These are phyloP conservation scores for Durusdinium trenchii DNA, from an alignment of 73 alveolate species.

Conservation along the genomic window DNA sequence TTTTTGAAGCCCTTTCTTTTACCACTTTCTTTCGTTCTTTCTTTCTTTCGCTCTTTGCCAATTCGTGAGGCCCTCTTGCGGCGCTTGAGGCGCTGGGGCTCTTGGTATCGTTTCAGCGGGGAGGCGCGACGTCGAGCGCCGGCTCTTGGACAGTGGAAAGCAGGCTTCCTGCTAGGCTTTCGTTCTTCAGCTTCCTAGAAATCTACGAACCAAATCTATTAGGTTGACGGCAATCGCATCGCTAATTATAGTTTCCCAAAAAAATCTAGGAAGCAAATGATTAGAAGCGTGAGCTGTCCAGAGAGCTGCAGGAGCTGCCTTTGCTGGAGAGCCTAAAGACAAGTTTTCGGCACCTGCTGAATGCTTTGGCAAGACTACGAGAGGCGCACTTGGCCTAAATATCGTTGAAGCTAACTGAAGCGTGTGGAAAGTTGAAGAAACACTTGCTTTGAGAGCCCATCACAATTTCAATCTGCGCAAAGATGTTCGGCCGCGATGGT, in stretches of 20 bases:
- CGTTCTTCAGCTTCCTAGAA: not conserved
- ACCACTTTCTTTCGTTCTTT: too few relatives aligned
- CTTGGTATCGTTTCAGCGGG: conserved; percentile 74
- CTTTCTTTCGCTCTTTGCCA: too few relatives aligned
- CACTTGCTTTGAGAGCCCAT: too few relatives aligned
- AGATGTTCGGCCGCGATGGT: too few relatives aligned
- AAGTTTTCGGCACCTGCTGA: conserved; percentile 31
- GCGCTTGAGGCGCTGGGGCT: conserved; percentile 73
- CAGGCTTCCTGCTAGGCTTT: too few relatives aligned
- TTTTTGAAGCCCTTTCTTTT: too few relatives aligned
- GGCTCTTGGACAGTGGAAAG: too few relatives aligned
- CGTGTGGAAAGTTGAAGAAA: not conserved
- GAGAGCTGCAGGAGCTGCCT: conserved; percentile 51
- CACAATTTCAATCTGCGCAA: too few relatives aligned
- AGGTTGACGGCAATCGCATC: not conserved
- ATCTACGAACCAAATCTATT: not conserved
- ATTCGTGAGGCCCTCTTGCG: conserved; percentile 52
- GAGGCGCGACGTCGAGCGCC: conserved; percentile 8
- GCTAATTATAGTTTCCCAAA: not conserved
- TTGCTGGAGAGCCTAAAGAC: conserved; percentile 19
- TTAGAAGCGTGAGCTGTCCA: not conserved
- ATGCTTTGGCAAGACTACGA: conserved; percentile 60
- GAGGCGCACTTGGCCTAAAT: not conserved
- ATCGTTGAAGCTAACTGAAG: not conserved
- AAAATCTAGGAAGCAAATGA: not conserved